Conservation (phyloP, 2,329 filamentous ascomycete genomes). For the Lanzia echinophila region DNA sequence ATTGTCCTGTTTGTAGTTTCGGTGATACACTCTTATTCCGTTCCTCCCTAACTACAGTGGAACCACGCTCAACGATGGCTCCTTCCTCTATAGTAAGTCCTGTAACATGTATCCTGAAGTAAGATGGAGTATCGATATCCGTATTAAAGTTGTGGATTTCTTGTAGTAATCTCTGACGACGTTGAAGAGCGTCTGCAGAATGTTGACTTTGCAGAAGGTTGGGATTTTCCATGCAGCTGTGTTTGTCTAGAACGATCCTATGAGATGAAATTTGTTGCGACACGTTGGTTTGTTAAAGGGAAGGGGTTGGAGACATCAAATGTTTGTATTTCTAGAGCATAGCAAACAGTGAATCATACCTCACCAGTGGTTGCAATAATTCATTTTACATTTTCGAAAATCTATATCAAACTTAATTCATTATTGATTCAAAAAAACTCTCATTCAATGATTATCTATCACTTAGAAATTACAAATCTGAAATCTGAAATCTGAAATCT, state of each 20-base stretch:
- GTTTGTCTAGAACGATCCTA: too few species aligned
- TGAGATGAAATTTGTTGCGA: not conserved
- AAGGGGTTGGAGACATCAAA: not conserved
- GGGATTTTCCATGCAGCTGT: not conserved
- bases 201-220: too few species aligned
- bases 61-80: not conserved
- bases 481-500: too few species aligned
- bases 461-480: too few species aligned
- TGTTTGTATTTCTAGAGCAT: too few species aligned
- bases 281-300: not conserved
- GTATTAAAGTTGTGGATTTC: not conserved
- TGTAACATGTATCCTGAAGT: constrained; percentile 2
- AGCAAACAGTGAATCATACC: too few species aligned
- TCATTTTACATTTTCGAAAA: too few species aligned
- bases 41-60: not conserved
- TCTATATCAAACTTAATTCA: too few species aligned
- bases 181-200: not conserved
- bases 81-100: not conserved
- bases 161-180: not conserved
- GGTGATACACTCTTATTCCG: too few species aligned
- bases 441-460: too few species aligned
- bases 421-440: too few species aligned
- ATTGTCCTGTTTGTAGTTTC: not conserved
- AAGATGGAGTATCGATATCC: not conserved
- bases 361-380: too few species aligned